Evolutionary conservation across 176 grass and related monocot genomes (phyloP).

Genomic region (Ampelocalamus luodianensis): DNA sequence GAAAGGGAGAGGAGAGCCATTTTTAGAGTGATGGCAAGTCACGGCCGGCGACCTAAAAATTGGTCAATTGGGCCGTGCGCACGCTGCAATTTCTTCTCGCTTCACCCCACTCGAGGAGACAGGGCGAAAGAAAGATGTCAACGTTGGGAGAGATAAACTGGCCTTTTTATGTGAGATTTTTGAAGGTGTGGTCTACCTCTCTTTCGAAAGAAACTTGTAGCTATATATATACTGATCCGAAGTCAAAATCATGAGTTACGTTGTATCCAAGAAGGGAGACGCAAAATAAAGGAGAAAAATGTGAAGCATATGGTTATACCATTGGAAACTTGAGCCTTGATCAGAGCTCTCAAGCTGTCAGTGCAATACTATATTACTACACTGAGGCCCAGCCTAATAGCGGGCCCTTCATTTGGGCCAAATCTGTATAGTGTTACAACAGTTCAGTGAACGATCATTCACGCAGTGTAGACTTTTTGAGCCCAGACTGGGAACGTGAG

Average conservation of each 20-base stretch:
- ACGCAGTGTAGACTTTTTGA: background rate
- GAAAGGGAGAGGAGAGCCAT: constrained; percentile 62
- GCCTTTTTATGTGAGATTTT: constrained; percentile 35
- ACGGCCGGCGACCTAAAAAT: constrained; percentile 34
- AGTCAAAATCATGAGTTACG: background rate
- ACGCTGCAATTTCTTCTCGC: constrained; percentile 15
- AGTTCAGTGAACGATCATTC: background rate
- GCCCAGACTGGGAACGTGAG: background rate
- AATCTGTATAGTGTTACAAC: background rate
- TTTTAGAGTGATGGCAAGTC: constrained; percentile 20
- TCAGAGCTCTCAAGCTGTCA: background rate
- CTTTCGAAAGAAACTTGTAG: constrained; percentile 15
- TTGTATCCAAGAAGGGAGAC: background rate
- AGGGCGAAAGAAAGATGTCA: constrained; percentile 31
- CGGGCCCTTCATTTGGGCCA: background rate
- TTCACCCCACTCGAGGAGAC: background rate
- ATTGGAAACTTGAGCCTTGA: no score
- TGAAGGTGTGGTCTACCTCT: constrained; percentile 7
- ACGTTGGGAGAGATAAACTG: constrained; percentile 43
- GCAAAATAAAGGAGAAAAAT: background rate
- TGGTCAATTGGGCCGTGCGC: constrained; percentile 10
- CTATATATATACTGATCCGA: no score
- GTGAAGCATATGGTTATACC: background rate
- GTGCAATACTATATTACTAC: background rate
- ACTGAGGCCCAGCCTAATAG: background rate